Evolutionary conservation across 805 yeast species (phyloP).

Genomic region (Suhomyces emberorum): DNA sequence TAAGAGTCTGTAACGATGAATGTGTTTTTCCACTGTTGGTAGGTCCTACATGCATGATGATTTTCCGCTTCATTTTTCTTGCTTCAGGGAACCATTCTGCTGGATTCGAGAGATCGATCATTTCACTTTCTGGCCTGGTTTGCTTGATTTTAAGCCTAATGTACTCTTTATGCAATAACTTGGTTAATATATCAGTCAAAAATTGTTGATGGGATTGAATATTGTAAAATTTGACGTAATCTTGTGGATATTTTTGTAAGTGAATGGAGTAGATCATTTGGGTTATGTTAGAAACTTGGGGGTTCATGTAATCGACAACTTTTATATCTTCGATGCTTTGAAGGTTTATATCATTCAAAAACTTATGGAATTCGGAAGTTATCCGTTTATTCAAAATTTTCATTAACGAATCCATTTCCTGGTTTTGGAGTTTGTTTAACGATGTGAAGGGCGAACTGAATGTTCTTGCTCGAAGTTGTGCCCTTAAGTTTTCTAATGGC

Average conservation of each 20-base stretch:
- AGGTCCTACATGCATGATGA: constrained; percentile 95
- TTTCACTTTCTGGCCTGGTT: constrained; percentile 7
- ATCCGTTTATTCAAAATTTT: not conserved
- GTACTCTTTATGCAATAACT: constrained; percentile 23
- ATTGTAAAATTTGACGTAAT: constrained; percentile 15
- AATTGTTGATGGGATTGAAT: constrained; percentile 18
- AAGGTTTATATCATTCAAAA: not conserved
- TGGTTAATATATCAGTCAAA: constrained; percentile 18
- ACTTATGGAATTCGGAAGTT: not conserved
- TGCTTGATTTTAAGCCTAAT: constrained; percentile 12
- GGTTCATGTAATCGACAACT: constrained; percentile 21
- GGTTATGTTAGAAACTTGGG: constrained; percentile 19
- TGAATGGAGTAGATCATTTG: constrained; percentile 18
- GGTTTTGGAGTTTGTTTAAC: constrained; percentile 3
- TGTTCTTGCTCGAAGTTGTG: not conserved
- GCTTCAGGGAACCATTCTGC: constrained; percentile 81
- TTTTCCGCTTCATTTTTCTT: constrained; percentile 68
- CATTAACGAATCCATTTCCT: constrained; percentile 1
- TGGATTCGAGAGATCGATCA: constrained; percentile 33
- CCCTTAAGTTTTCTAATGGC: not conserved
- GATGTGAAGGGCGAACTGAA: constrained; percentile 3
- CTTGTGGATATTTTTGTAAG: constrained; percentile 17
- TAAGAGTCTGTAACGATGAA: constrained; percentile 68
- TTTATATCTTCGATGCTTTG: not conserved
- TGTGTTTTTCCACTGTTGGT: constrained; percentile 96